Evolutionary conservation across 2,329 filamentous ascomycete genomes (phyloP).

Genomic region (Chaetomiaceae sp.): DNA sequence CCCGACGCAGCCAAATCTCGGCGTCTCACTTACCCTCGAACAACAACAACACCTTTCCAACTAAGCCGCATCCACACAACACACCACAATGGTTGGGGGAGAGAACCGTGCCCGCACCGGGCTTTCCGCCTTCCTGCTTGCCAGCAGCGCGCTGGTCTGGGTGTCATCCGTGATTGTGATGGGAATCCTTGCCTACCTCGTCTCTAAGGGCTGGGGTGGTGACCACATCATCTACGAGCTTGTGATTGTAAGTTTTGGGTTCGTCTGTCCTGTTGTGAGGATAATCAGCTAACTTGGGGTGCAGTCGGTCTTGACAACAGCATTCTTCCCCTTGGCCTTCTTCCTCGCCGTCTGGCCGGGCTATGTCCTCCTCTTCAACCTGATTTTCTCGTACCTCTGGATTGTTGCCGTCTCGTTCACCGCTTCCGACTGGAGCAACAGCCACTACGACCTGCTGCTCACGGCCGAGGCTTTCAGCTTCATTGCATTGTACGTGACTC

Average conservation of each 20-base stretch:
- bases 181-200: constrained; percentile 32
- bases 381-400: constrained; percentile 36
- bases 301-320: constrained; percentile 32
- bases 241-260: constrained; percentile 31
- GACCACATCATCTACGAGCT: constrained; percentile 31
- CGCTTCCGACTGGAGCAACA: constrained; percentile 29
- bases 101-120: constrained; percentile 17
- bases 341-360: constrained; percentile 28
- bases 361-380: constrained; percentile 32
- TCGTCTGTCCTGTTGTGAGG: too few species aligned
- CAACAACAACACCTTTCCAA: too few species aligned
- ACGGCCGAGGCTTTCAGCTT: constrained; percentile 34
- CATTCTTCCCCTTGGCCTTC: constrained; percentile 32
- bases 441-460: constrained; percentile 24
- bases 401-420: constrained; percentile 32
- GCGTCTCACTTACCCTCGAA: too few species aligned
- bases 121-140: constrained; percentile 28
- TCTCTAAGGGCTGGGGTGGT: constrained; percentile 23
- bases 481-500: constrained; percentile 32
- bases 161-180: constrained; percentile 34
- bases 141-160: constrained; percentile 31
- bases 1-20: too few species aligned
- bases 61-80: neutral
- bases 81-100: constrained; percentile 17
- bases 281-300: neutral